Conservation (phyloP, 2,329 filamentous ascomycete genomes). For the Talaromyces sp. region DNA sequence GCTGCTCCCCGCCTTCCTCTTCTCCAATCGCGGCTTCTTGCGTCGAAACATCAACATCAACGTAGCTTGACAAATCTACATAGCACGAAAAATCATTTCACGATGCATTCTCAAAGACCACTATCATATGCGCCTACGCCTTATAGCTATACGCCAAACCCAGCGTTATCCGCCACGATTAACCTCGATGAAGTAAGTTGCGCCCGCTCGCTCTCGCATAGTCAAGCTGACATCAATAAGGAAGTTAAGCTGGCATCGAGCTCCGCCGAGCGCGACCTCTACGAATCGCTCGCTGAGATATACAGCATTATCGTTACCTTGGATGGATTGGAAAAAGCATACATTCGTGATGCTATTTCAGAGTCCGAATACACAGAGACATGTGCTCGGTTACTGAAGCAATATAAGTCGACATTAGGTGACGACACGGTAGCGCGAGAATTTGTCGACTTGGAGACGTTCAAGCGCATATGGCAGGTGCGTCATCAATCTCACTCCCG, state of each 20-base stretch:
- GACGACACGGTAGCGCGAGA: slow-evolving; percentile 87
- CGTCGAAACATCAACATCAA: not conserved
- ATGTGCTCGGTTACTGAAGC: slow-evolving; percentile 86
- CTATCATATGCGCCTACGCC: slow-evolving; percentile 85
- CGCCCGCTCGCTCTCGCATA: slow-evolving; percentile 12
- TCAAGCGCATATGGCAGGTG: slow-evolving; percentile 90
- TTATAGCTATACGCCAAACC: slow-evolving; percentile 86
- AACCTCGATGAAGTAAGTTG: slow-evolving; percentile 78
- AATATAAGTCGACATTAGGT: slow-evolving; percentile 91
- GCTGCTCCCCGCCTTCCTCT: slow-evolving; percentile 17
- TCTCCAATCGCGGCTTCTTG: not conserved
- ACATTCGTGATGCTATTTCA: slow-evolving; percentile 88
- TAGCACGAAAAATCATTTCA: not conserved
- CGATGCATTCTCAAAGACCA: slow-evolving; percentile 49
- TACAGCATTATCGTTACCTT: slow-evolving; percentile 97
- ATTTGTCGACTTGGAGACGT: slow-evolving; percentile 83
- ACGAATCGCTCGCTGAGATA: slow-evolving; percentile 93
- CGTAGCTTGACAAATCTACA: not conserved
- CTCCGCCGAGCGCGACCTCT: slow-evolving; percentile 82
- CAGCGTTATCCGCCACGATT: slow-evolving; percentile 78
- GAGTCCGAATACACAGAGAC: slow-evolving; percentile 95
- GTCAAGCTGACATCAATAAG: slow-evolving; percentile 44
- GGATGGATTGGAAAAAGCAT: slow-evolving; percentile 93
- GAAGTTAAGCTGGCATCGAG: slow-evolving; percentile 90
- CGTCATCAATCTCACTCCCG: slow-evolving; percentile 32